Conservation (phyloP, 805 yeast genomes). For the Scheffersomyces stipitis region DNA sequence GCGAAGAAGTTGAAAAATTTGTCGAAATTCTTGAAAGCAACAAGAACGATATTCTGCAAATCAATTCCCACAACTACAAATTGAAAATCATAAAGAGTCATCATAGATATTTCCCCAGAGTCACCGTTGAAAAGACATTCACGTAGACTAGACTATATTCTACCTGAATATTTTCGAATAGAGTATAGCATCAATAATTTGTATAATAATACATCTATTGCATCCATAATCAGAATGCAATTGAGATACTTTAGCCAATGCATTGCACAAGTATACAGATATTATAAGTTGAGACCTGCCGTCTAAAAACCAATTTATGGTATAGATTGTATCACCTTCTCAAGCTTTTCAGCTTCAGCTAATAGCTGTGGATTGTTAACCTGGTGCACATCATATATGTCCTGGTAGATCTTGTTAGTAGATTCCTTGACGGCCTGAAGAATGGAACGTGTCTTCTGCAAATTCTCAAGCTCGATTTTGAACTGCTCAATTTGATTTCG, state of each 20-base stretch:
- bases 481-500: background rate
- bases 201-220: no score
- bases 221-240: no score
- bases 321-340: no score
- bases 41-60: slow-evolving; percentile 4
- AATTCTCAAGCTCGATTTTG: slow-evolving; percentile 11
- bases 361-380: slow-evolving; percentile 15
- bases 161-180: no score
- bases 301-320: no score
- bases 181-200: no score
- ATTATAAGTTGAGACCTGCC: no score
- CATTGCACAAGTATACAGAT: no score
- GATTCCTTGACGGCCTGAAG: slow-evolving; percentile 29
- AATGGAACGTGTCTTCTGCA: slow-evolving; percentile 28
- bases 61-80: slow-evolving; percentile 4
- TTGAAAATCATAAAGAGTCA: slow-evolving; percentile 14
- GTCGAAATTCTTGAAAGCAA: slow-evolving; percentile 5
- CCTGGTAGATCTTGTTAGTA: slow-evolving; percentile 25
- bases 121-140: slow-evolving; percentile 4
- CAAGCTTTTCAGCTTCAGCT: slow-evolving; percentile 1
- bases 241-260: no score
- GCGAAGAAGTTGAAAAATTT: slow-evolving; percentile 12
- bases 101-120: slow-evolving; percentile 26
- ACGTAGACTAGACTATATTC: background rate
- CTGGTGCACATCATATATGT: slow-evolving; percentile 18